These are phyloP conservation scores for Alloteropsis semialata DNA, from an alignment of 176 grass and related monocot species.

Conservation along the genomic window DNA sequence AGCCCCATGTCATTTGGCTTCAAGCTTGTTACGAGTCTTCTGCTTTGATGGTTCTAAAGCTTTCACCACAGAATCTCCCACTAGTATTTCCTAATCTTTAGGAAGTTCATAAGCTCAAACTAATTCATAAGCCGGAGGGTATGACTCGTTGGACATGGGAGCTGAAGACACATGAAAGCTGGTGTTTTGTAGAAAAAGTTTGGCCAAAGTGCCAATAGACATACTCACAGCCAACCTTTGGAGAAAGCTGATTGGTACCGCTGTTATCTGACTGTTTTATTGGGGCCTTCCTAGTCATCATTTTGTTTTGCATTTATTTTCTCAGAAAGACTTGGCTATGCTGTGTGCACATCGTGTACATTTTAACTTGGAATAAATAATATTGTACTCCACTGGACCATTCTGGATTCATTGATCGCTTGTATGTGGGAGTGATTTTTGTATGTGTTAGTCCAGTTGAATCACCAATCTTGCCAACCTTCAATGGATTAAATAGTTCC, in stretches of 20 bases:
- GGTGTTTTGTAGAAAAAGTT: background rate
- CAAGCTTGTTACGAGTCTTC: background rate
- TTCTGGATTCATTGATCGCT: background rate
- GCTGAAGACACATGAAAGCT: background rate
- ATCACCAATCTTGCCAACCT: background rate
- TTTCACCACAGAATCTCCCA: background rate
- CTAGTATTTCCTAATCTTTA: background rate
- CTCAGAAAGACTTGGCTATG: background rate
- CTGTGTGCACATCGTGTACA: background rate
- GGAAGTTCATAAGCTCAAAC: background rate
- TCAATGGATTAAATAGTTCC: background rate
- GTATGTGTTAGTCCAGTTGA: background rate
- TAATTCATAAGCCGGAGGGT: background rate
- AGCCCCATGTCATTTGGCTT: background rate
- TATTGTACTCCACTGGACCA: background rate
- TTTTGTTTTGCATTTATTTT: background rate
- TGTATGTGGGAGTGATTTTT: background rate
- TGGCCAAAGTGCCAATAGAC: background rate
- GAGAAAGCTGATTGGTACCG: background rate
- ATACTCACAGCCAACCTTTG: background rate
- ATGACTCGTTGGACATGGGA: background rate
- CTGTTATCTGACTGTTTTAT: background rate
- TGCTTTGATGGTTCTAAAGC: background rate
- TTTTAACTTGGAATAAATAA: background rate
- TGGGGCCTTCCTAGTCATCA: background rate